Percentiles rank a stretch among this genome's conserved stretches.
phyloP scores from a whole-genome alignment of 1,284 basidiomycete genomes.

The Cryptococcus sp. region DNA sequence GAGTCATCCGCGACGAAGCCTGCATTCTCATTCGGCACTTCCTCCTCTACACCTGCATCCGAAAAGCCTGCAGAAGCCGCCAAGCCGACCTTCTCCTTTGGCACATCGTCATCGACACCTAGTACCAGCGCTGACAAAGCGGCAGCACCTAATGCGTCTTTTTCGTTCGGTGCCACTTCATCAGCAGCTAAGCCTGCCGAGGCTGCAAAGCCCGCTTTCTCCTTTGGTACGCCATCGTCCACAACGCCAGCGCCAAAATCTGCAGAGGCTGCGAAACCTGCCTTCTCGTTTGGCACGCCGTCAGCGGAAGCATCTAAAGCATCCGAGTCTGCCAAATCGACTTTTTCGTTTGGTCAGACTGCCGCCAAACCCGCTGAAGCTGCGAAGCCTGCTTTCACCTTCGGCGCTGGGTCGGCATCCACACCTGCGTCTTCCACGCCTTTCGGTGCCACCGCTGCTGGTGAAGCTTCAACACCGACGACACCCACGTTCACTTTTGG shows the following conservation, averaged over 20 bases:
- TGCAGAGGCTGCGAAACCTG: slow-evolving; percentile 17
- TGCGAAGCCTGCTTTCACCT: slow-evolving; percentile 25
- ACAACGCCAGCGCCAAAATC: background rate
- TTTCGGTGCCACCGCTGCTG: slow-evolving; percentile 13
- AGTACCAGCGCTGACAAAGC: slow-evolving; percentile 1
- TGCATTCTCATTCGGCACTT: slow-evolving; percentile 7
- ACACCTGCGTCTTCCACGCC: no score
- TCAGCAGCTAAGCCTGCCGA: slow-evolving; percentile 23
- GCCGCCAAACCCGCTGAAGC: slow-evolving; percentile 22
- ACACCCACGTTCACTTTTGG: slow-evolving; percentile 23
- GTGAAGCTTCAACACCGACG: slow-evolving; percentile 6
- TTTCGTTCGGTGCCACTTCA: slow-evolving; percentile 15
- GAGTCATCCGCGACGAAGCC: slow-evolving; percentile 1
- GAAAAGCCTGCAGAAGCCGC: slow-evolving; percentile 16
- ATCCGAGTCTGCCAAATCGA: slow-evolving; percentile 11
- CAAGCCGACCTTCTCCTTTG: slow-evolving; percentile 22
- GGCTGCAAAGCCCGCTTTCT: slow-evolving; percentile 22
- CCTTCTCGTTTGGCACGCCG: slow-evolving; percentile 18
- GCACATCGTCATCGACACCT: slow-evolving; percentile 6
- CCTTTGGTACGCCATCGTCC: slow-evolving; percentile 18
- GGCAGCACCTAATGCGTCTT: slow-evolving; percentile 7
- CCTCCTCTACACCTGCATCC: background rate
- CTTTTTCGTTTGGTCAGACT: slow-evolving; percentile 20
- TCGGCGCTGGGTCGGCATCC: slow-evolving; percentile 14
- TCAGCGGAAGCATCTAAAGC: slow-evolving; percentile 7